Conservation (phyloP, 495 filamentous ascomycete genomes). For the Stereocaulon alpinum region DNA sequence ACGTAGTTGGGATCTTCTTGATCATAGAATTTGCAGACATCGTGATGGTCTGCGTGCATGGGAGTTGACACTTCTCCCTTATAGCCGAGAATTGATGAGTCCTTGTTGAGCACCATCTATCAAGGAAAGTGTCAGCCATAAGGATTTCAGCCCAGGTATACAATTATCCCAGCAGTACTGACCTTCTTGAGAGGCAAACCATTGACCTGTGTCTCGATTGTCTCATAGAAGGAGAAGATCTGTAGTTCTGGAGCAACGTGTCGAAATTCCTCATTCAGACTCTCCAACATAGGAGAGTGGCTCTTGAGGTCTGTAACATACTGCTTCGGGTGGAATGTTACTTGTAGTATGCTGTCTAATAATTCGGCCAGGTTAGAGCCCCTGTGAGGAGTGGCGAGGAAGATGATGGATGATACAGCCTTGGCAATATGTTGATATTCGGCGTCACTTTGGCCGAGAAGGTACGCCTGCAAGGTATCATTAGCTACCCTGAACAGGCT, state of each 20-base stretch:
- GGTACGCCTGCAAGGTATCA: slow-evolving; percentile 24
- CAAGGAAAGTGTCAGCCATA: background rate
- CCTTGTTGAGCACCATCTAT: slow-evolving; percentile 33
- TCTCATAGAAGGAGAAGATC: slow-evolving; percentile 41
- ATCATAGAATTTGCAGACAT: slow-evolving; percentile 37
- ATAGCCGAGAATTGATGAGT: slow-evolving; percentile 37
- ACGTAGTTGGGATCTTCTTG: slow-evolving; percentile 34
- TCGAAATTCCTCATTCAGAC: background rate
- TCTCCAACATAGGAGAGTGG: background rate
- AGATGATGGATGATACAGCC: slow-evolving; percentile 31
- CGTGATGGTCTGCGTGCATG: slow-evolving; percentile 37
- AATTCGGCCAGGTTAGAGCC: slow-evolving; percentile 26
- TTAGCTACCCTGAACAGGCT: background rate
- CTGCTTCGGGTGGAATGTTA: background rate
- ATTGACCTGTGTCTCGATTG: slow-evolving; percentile 27
- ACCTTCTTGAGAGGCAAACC: slow-evolving; percentile 15
- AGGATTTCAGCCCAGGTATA: too few relatives aligned
- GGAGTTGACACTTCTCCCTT: slow-evolving; percentile 29
- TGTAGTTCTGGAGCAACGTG: background rate
- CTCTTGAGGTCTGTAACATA: background rate
- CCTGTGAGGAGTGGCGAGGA: slow-evolving; percentile 41
- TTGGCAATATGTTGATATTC: slow-evolving; percentile 29
- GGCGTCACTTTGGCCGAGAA: slow-evolving; percentile 30
- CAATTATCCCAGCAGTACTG: too few relatives aligned
- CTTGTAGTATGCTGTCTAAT: background rate